These are phyloP conservation scores for Colletotrichum trifolii DNA, from an alignment of 2,329 filamentous ascomycete genomes.

Conservation along the genomic window DNA sequence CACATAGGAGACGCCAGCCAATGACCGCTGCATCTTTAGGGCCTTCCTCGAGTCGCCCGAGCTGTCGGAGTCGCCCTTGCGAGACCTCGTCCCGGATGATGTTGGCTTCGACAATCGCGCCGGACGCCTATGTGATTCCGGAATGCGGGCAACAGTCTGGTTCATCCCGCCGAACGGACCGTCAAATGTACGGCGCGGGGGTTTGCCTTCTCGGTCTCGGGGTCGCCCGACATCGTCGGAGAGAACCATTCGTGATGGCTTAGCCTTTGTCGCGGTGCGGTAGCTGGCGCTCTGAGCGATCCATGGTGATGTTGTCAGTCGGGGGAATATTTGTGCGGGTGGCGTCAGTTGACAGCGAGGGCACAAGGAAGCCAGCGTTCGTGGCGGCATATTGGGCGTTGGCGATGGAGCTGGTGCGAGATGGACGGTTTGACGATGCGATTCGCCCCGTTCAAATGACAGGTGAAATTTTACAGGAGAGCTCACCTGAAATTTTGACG, in stretches of 20 bases:
- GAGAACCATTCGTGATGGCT: conserved; percentile 68
- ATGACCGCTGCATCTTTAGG: conserved; percentile 89
- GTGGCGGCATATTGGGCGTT: conserved; percentile 33
- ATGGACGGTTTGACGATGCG: conserved; percentile 12
- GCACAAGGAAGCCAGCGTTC: conserved; percentile 35
- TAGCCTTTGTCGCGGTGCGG: conserved; percentile 46
- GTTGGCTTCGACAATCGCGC: conserved; percentile 39
- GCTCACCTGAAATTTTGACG: conserved; percentile 27
- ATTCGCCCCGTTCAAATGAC: not conserved
- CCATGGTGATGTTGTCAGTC: conserved; percentile 44
- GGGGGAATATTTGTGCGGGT: conserved; percentile 25
- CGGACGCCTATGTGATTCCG: conserved; percentile 18
- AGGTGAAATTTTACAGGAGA: conserved; percentile 30
- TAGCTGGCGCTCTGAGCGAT: conserved; percentile 50
- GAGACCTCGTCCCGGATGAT: conserved; percentile 43
- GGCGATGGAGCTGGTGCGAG: conserved; percentile 9
- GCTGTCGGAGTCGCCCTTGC: conserved; percentile 44
- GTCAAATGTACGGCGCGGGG: conserved; percentile 51
- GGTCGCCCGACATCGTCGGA: conserved; percentile 62
- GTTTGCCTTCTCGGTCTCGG: conserved; percentile 47
- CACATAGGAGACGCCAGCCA: conserved; percentile 82
- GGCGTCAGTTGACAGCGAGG: conserved; percentile 32
- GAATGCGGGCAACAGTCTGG: conserved; percentile 58
- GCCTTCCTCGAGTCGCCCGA: conserved; percentile 67
- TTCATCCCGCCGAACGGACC: conserved; percentile 69